These are phyloP conservation scores for Leptographium procerum DNA, from an alignment of 2,329 filamentous ascomycete genomes.

Conservation along the genomic window DNA sequence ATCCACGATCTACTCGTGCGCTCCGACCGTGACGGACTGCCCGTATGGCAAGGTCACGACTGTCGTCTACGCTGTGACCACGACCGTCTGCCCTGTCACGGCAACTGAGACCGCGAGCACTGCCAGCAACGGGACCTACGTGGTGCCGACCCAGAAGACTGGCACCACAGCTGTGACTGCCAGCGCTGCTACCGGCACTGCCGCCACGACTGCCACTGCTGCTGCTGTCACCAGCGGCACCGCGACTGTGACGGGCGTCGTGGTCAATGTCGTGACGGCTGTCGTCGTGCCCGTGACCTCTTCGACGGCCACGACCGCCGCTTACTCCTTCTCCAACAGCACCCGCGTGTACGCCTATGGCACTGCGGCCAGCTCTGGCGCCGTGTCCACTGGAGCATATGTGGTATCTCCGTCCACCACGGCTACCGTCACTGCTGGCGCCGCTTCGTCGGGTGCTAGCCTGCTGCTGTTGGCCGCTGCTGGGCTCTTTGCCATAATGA, in stretches of 20 bases:
- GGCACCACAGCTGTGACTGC: not conserved
- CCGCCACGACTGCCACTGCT: not conserved
- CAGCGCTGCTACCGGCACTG: not conserved
- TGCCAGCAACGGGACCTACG: not conserved
- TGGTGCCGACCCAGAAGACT: not conserved
- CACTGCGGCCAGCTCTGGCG: not conserved
- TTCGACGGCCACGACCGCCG: not conserved
- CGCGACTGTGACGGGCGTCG: not conserved
- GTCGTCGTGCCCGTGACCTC: not conserved
- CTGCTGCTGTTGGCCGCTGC: not conserved
- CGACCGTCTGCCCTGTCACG: conserved; percentile 30
- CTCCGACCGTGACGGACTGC: conserved; percentile 17
- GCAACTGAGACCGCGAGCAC: conserved; percentile 1
- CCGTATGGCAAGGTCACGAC: conserved; percentile 16
- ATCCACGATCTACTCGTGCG: conserved; percentile 18
- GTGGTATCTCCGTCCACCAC: not conserved
- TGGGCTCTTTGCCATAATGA: not conserved
- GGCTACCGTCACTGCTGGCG: not conserved
- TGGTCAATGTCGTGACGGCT: not conserved
- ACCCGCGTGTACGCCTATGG: not conserved
- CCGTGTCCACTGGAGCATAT: not conserved
- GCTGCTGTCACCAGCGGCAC: too few species aligned
- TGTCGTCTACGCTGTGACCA: conserved; percentile 19
- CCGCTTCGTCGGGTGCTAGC: not conserved
- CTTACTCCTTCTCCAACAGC: not conserved